Base-by-base conservation (phyloP, 352 stramenopile species). In the Globisporangium carolinianum region DNA sequence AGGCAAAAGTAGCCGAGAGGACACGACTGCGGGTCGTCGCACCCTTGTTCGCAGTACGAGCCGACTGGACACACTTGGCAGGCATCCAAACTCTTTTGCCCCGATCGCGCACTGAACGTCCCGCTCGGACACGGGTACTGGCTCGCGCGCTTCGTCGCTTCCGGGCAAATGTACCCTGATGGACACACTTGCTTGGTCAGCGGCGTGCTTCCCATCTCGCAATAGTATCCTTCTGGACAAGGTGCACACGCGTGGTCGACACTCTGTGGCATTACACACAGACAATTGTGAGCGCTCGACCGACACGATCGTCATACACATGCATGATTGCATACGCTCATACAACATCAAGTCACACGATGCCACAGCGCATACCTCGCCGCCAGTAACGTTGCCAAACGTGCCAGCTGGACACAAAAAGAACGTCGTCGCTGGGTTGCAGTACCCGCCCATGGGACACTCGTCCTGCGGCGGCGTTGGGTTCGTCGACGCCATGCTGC, bases 361-460 rank as follows among this genome's bases (percentile, higher is more conserved):
- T 15, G 8, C 36, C n/a, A 14, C 5, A 24, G 3, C 15, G 42
- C 65, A 12, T 67, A 91, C 83, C 72, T 91, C 67, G 49, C 85
- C 83, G 18, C 79, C 85, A 10, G 79, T 93, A 10, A 82, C 71
- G 48, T 94, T 95, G 15, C 89, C 89, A 54, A 85, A 94, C 0
- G 87, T 97, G 5, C 91, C 91, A 41, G 79, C 71, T 2, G 91
- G 90, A 61, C 91, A 97, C 49, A 83, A 61, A 55, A 91, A 92
- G 49, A 93, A 91, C 0, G 75, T 94, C 6, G 73, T 89, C 1
- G 89, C 57, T 17, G 87, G 86, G 57, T 94, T 95, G 62, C 88
- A 96, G 51, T 95, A 97, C 6, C 83, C 86, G 3, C 89, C 89
- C 65, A 95, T 89, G 0, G 83, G 83, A 53, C 89, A 98, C n/a